Evolutionary conservation across 75 land plant species (phyloP).

Genomic region (Selaginella moellendorffii): DNA sequence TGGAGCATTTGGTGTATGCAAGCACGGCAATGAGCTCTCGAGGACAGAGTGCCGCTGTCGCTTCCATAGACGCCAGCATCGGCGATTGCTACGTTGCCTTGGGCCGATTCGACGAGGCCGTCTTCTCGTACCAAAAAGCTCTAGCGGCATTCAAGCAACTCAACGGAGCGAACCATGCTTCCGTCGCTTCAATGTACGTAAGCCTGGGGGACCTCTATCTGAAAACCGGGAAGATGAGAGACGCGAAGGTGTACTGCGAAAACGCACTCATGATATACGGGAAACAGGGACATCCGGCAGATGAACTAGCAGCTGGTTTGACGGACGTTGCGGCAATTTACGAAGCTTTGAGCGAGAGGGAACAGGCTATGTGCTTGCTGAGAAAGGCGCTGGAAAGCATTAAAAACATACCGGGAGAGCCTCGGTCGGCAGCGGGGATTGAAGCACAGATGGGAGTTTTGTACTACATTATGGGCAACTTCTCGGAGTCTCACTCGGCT

Average conservation of each 20-base stretch:
- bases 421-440: background rate
- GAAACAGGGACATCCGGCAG: background rate
- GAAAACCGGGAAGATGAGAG: constrained; percentile 28
- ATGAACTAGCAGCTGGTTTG: constrained; percentile 3
- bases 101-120: constrained; percentile 52
- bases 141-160: constrained; percentile 57
- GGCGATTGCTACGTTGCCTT: constrained; percentile 49
- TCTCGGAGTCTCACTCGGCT: background rate
- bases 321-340: background rate
- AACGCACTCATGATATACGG: background rate
- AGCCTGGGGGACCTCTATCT: constrained; percentile 19
- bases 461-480: constrained; percentile 2
- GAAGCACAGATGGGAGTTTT: constrained; percentile 8
- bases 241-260: constrained; percentile 39
- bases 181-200: background rate
- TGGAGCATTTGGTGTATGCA: constrained; percentile 69
- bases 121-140: constrained; percentile 66
- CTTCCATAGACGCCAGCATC: constrained; percentile 54
- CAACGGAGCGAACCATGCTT: constrained; percentile 6
- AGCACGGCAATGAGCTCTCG: constrained; percentile 53
- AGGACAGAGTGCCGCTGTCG: constrained; percentile 51
- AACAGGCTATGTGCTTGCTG: constrained; percentile 4
- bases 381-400: background rate
- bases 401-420: background rate
- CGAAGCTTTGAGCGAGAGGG: constrained; percentile 4